Percentiles rank a stretch among this genome's conserved stretches.
phyloP scores from a whole-genome alignment of 2,329 filamentous ascomycete species.

The Dothiorella sarmentorum region DNA sequence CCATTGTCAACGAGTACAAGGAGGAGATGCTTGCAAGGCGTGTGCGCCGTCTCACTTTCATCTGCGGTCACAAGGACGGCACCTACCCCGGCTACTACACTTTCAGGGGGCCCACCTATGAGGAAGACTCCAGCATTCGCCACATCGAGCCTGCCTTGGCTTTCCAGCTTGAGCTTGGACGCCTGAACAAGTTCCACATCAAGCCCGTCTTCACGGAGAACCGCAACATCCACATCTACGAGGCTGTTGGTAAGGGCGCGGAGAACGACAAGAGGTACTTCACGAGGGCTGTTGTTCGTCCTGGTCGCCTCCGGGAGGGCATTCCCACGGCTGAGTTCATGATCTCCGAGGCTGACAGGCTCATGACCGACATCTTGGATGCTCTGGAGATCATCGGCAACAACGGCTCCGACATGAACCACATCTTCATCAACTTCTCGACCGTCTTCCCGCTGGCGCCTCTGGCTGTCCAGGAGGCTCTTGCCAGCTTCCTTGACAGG shows the following conservation, averaged over 20 bases:
- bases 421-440: conserved; percentile 99
- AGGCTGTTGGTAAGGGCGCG: conserved; percentile 89
- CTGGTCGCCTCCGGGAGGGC: conserved; percentile 90
- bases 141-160: conserved; percentile 94
- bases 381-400: conserved; percentile 98
- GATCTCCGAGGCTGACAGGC: conserved; percentile 91
- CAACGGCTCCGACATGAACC: conserved; percentile 98
- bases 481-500: conserved; percentile 92
- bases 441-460: conserved; percentile 92
- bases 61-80: conserved; percentile 90
- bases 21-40: conserved; percentile 76
- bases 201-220: conserved; percentile 99
- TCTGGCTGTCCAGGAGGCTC: conserved; percentile 83
- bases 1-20: conserved; percentile 76
- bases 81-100: conserved; percentile 97
- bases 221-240: conserved; percentile 98
- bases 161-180: conserved; percentile 95
- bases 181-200: conserved; percentile 95
- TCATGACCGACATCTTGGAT: conserved; percentile 97
- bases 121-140: conserved; percentile 92
- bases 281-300: conserved; percentile 89
- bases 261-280: conserved; percentile 99
- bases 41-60: conserved; percentile 90
- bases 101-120: conserved; percentile 87
- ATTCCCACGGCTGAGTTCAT: conserved; percentile 98